phyloP scores from a whole-genome alignment of 352 stramenopile genomes.

The Aphanomyces stellatus region DNA sequence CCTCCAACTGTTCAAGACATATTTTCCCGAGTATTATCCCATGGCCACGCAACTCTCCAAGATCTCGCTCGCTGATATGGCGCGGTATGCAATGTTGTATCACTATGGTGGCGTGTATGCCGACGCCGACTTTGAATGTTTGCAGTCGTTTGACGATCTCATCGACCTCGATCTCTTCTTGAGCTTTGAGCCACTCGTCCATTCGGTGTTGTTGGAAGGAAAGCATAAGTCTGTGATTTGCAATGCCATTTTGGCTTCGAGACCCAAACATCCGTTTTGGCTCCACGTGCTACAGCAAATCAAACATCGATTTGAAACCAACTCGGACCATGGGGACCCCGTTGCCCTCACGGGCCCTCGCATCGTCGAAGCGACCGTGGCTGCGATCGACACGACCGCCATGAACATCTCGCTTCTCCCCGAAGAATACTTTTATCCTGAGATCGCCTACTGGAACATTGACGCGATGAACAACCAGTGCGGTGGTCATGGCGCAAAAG shows the following conservation, averaged over 20 bases:
- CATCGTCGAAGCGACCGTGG: slow-evolving; percentile 40
- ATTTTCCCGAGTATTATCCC: slow-evolving; percentile 40
- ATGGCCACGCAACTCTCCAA: slow-evolving; percentile 32
- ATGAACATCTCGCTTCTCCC: slow-evolving; percentile 24
- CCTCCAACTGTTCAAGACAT: slow-evolving; percentile 33
- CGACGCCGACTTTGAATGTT: slow-evolving; percentile 47
- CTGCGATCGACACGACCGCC: slow-evolving; percentile 2
- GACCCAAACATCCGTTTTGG: slow-evolving; percentile 40
- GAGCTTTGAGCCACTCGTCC: slow-evolving; percentile 34
- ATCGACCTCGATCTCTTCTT: slow-evolving; percentile 33
- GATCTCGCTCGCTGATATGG: slow-evolving; percentile 44
- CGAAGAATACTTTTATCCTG: slow-evolving; percentile 42
- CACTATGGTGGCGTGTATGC: slow-evolving; percentile 41
- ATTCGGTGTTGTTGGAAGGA: slow-evolving; percentile 41
- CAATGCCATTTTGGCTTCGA: slow-evolving; percentile 51
- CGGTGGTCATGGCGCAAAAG: slow-evolving; percentile 1
- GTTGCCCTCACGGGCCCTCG: slow-evolving; percentile 41
- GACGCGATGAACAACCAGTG: slow-evolving; percentile 29
- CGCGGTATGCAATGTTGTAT: slow-evolving; percentile 45
- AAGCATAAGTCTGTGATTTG: slow-evolving; percentile 28
- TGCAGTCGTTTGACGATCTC: slow-evolving; percentile 31
- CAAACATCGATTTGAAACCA: slow-evolving; percentile 32
- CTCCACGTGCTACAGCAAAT: slow-evolving; percentile 39
- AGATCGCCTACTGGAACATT: slow-evolving; percentile 51
- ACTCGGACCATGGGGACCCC: slow-evolving; percentile 16